phyloP scores from a whole-genome alignment of 2,329 filamentous ascomycete species.

The Hortaea werneckii region DNA sequence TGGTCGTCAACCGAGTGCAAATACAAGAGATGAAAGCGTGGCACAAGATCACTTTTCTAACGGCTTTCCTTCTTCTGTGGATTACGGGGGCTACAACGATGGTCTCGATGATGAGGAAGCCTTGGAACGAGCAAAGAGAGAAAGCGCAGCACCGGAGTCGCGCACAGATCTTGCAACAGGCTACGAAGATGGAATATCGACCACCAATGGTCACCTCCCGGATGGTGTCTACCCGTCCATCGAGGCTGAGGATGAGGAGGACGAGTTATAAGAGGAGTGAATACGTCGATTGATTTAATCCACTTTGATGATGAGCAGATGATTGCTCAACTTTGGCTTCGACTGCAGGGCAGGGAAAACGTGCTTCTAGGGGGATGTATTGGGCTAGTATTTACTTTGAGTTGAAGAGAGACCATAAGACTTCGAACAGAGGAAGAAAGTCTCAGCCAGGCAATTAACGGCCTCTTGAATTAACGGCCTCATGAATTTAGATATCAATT shows the following conservation, averaged over 20 bases:
- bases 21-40: neutral
- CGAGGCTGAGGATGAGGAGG: neutral
- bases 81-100: neutral
- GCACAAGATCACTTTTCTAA: neutral
- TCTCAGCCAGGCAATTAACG: too few species aligned
- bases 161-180: neutral
- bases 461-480: too few species aligned
- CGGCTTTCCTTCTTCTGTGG: neutral
- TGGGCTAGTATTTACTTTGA: too few species aligned
- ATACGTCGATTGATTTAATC: too few species aligned
- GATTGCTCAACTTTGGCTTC: too few species aligned
- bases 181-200: neutral
- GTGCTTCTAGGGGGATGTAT: too few species aligned
- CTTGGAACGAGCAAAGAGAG: neutral
- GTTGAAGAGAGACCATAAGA: too few species aligned
- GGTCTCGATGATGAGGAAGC: constrained; percentile 2
- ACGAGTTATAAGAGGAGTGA: neutral
- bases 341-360: too few species aligned
- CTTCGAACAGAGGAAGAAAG: too few species aligned
- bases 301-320: too few species aligned
- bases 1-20: too few species aligned
- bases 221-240: neutral
- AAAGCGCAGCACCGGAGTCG: neutral
- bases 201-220: neutral
- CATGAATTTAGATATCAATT: too few species aligned